Evolutionary conservation across 345 rosid genomes (phyloP).

Genomic region (Populus deltoides): DNA sequence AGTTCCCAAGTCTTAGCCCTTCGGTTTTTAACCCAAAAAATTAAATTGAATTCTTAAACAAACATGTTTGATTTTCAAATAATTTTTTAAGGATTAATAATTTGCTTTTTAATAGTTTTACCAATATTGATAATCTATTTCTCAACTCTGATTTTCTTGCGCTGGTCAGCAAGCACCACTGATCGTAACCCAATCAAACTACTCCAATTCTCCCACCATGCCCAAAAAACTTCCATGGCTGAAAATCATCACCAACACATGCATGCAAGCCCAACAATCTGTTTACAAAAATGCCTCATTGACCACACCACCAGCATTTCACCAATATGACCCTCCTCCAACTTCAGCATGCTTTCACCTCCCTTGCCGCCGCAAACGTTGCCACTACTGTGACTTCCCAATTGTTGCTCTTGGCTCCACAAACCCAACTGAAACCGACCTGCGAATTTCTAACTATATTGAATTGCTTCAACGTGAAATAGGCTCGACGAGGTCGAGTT

Average conservation of each 20-base stretch:
- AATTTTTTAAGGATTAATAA: too few species aligned
- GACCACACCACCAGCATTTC: constrained; percentile 24
- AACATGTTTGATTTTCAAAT: too few species aligned
- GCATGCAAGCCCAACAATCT: constrained; percentile 36
- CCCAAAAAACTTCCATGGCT: constrained; percentile 21
- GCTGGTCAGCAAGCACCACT: background rate
- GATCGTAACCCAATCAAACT: background rate
- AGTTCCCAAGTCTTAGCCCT: too few species aligned
- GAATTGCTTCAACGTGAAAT: constrained; percentile 22
- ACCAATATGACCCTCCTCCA: constrained; percentile 43
- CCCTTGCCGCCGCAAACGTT: constrained; percentile 94
- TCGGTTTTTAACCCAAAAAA: too few species aligned
- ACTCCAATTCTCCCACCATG: constrained; percentile 51
- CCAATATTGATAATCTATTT: too few species aligned
- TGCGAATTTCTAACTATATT: constrained; percentile 43
- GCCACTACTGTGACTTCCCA: constrained; percentile 90
- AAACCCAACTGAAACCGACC: constrained; percentile 54
- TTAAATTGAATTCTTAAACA: too few species aligned
- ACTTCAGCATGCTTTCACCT: constrained; percentile 83
- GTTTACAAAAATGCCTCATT: constrained; percentile 74
- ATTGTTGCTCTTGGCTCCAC: constrained; percentile 76
- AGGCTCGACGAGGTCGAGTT: constrained; percentile 10
- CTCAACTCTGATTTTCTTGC: background rate
- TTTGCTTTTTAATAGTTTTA: too few species aligned
- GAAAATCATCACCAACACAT: constrained; percentile 7